Percentiles rank a stretch among this genome's conserved stretches.
phyloP scores from a whole-genome alignment of 176 grass and related monocot species.

The Thinopyrum elongatum region DNA sequence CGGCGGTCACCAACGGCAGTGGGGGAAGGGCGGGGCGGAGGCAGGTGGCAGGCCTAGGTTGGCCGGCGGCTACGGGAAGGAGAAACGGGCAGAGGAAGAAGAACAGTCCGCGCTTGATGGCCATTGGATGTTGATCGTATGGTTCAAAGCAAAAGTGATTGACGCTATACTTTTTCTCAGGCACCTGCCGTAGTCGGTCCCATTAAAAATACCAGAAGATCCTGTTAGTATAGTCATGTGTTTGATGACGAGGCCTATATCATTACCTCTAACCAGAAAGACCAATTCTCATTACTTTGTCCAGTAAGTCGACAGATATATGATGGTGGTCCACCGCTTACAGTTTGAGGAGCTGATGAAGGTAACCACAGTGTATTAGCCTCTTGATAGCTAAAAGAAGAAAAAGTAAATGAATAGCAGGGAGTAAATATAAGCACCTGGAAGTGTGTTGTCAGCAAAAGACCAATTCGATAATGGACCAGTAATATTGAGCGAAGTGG shows the following conservation, averaged over 20 bases:
- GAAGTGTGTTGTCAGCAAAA: slow-evolving; percentile 70
- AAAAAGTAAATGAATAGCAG: background rate
- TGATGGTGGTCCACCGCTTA: slow-evolving; percentile 82
- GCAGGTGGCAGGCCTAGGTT: no score
- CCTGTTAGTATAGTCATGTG: background rate
- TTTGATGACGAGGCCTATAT: background rate
- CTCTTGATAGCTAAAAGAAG: slow-evolving; percentile 3
- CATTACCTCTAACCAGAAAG: slow-evolving; percentile 96
- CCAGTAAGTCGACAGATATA: slow-evolving; percentile 90
- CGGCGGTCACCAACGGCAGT: no score
- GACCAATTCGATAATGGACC: slow-evolving; percentile 97
- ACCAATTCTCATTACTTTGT: slow-evolving; percentile 71
- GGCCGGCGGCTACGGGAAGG: no score
- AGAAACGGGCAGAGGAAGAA: no score
- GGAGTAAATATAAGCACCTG: slow-evolving; percentile 52
- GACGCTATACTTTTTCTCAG: no score
- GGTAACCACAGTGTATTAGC: slow-evolving; percentile 12
- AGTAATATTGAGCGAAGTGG: slow-evolving; percentile 76
- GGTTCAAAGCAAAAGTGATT: no score
- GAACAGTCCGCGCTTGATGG: no score
- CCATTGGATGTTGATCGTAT: no score
- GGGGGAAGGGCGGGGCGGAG: no score
- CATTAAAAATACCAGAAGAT: background rate
- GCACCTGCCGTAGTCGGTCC: no score
- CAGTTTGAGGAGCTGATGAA: slow-evolving; percentile 62